Evolutionary conservation across 805 yeast genomes (phyloP), one percentile per base, ranked within the genome.

Genomic region (Starmera pachycereana): DNA sequence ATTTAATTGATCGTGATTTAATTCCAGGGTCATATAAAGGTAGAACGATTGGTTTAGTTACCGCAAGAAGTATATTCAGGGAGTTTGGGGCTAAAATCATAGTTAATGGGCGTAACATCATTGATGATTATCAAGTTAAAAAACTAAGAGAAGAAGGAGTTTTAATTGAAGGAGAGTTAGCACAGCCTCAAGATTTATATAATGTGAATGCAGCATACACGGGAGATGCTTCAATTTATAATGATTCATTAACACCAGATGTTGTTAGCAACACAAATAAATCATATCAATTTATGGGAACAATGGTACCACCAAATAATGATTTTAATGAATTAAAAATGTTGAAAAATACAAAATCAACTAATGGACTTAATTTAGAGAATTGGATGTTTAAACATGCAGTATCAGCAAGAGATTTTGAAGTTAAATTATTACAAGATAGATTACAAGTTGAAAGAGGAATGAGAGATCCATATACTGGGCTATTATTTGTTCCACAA

Each of bases 21-120:
- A 74, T 92, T 48, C 96, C 97, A 2, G 82, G 81, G 48, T 83
- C 96, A 3, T 90, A 87, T 61, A 87, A 87, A 62, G 92, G 95
- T 36, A 73, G 97, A 49, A 74, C 87, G 1, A 89, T 92, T 30
- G 89, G 92, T 44, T 66, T 90, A 33, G 95, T 92, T 6, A 80
- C 97, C 6, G 97, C 98, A 0, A 74, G 94, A 42, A 80, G 94
- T 12, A 78, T 88, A 2, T 92, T 74, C 62, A 72, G 88, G 47
- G 97, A 89, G 61, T 90, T 92, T 66, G 98, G 98, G 5, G 84
- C 95, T 19, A 76, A 76, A 44, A 77, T 89, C 38, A 68, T 92
- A 32, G 72, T 76, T 16, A 82, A 85, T 39, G 98, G 98, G 34
- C 74, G 72, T 45, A 76, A 82, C 48, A 81, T 85, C 27, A 69